phyloP scores from a whole-genome alignment of 1,284 basidiomycete genomes.

The Ceratorhiza oryzae-sativae region DNA sequence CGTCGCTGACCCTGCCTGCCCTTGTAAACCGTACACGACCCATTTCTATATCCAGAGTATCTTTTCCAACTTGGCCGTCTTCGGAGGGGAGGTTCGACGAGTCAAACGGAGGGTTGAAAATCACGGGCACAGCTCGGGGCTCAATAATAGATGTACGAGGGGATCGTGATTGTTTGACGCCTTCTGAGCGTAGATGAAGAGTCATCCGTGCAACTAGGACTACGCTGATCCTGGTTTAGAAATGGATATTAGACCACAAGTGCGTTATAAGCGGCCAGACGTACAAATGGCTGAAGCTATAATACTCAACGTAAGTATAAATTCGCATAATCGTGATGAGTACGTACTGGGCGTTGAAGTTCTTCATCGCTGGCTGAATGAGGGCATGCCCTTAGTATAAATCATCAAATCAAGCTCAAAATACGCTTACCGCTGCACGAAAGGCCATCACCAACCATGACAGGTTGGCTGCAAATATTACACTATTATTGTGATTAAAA shows the following conservation, averaged over 20 bases:
- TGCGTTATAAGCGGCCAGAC: not conserved
- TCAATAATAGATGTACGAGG: not conserved
- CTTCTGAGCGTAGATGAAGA: constrained; percentile 5
- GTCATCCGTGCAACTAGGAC: constrained; percentile 10
- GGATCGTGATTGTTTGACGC: not conserved
- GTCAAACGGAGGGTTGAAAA: too few species aligned
- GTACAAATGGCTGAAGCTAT: constrained; percentile 18
- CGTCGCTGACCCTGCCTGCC: constrained; percentile 1
- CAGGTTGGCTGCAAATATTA: constrained; percentile 18
- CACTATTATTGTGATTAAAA: too few species aligned
- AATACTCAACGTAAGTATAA: not conserved
- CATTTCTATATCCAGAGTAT: not conserved
- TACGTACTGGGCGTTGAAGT: constrained; percentile 21
- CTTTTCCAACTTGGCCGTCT: not conserved
- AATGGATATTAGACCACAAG: not conserved
- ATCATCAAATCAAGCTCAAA: too few species aligned
- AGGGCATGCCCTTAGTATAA: not conserved
- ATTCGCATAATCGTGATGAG: too few species aligned
- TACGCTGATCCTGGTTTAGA: constrained; percentile 5
- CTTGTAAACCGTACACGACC: not conserved
- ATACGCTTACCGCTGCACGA: not conserved
- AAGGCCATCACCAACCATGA: constrained; percentile 15
- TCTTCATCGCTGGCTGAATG: constrained; percentile 17
- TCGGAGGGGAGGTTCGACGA: not conserved
- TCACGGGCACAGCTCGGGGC: not conserved